Evolutionary conservation across 345 rosid genomes (phyloP).

Genomic region (Nasturtium officinale): DNA sequence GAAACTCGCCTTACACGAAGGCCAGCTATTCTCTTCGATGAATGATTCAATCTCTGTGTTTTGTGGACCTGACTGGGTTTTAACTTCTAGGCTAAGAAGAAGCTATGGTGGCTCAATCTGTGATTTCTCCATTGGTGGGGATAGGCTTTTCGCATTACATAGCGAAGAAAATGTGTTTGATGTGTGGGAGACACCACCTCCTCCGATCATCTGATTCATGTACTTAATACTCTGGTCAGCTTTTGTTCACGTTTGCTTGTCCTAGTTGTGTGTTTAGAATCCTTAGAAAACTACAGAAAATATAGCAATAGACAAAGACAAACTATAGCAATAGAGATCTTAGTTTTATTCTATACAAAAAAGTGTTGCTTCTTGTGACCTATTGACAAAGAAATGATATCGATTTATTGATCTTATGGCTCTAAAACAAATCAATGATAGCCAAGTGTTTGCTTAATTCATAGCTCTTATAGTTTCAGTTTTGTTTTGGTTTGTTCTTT

Average conservation of each 20-base stretch:
- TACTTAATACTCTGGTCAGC: slow-evolving; percentile 14
- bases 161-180: slow-evolving; percentile 95
- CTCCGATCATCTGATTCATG: slow-evolving; percentile 60
- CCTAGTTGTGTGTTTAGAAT: slow-evolving; percentile 24
- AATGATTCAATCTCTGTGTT: slow-evolving; percentile 86
- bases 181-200: slow-evolving; percentile 85
- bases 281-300: slow-evolving; percentile 26
- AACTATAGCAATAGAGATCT: slow-evolving; percentile 26
- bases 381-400: slow-evolving; percentile 6
- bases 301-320: slow-evolving; percentile 26
- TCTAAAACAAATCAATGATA: not conserved
- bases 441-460: not conserved
- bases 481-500: not conserved
- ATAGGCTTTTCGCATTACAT: slow-evolving; percentile 85
- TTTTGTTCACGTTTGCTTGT: slow-evolving; percentile 36
- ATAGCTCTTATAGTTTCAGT: not conserved
- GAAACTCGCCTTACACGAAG: slow-evolving; percentile 75
- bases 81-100: slow-evolving; percentile 77
- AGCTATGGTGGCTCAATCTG: slow-evolving; percentile 85
- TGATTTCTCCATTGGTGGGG: slow-evolving; percentile 90
- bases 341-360: slow-evolving; percentile 33
- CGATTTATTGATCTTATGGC: slow-evolving; percentile 22
- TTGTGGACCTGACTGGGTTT: slow-evolving; percentile 83
- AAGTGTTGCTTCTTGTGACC: slow-evolving; percentile 17
- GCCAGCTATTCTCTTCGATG: slow-evolving; percentile 95